Evolutionary conservation across 139 green algal genomes (phyloP), one percentile per base, ranked within the genome.

Genomic region (Tetradesmus obliquus): DNA sequence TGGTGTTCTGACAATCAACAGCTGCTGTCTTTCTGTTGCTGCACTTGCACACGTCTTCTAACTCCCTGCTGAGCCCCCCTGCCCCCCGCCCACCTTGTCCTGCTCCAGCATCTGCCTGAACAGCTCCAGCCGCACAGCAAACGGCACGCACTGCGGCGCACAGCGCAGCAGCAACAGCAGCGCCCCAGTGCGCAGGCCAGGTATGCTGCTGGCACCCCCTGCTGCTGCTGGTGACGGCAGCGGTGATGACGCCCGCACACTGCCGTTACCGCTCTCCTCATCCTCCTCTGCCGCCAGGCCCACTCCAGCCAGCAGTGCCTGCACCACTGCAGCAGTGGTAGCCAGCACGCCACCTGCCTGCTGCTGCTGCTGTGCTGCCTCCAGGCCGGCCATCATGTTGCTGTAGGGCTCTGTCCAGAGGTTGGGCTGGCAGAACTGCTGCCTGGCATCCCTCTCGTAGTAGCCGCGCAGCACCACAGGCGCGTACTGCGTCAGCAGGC

Each of bases 351-450:
- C 45, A 7, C 72, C 83, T 55, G 32, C 32, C 20, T 91, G 88
- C 69, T 93, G 84, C 55, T 93, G 72, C 79, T 90, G 79, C 62
- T 85, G 91, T 76, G 62, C 72, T 76, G 84, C 22, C 45, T 19
- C 69, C 55, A 88, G 20, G 15, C 83, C 83, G 45, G 82, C 69
- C 69, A 93, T 93, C 82, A 95, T 91, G 79, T 94, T 90, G 13
- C 76, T 32, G 88, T 96, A 98, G 13, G 98, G 98, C 24, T 95
- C 96, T 60, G 99, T 95, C 98, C 98, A 99, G 74, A 99, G 84
- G 3, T 92, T 66, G 1, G 95, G 71, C 54, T 96, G 95, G 92
- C 97, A 99, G 94, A 98, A 99, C 7, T 80, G 74, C 3, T 94
- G 93, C 19, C 97, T 91, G 8, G 94, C 91, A 62, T 99, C 95